Conservation (phyloP, 495 filamentous ascomycete genomes). For the Lepraria neglecta region DNA sequence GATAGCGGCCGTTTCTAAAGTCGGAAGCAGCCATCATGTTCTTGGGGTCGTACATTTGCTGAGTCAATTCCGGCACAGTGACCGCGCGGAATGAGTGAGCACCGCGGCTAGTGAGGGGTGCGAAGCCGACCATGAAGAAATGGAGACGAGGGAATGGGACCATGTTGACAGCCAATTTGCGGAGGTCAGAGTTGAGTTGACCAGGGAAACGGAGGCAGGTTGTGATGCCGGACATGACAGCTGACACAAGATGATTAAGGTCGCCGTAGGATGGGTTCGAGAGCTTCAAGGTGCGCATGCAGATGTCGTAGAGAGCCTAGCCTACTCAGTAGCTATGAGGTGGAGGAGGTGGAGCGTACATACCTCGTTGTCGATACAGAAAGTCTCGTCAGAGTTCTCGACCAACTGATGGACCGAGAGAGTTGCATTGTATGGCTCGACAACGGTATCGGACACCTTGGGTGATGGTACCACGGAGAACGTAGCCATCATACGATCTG, state of each 20-base stretch:
- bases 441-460: conserved; percentile 99
- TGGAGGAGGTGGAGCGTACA: conserved; percentile 17
- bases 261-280: conserved; percentile 97
- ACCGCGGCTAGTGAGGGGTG: conserved; percentile 94
- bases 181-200: conserved; percentile 99
- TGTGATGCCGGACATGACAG: conserved; percentile 99
- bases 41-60: conserved; percentile 99
- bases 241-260: conserved; percentile 98
- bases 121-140: conserved; percentile 99
- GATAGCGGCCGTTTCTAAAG: conserved; percentile 99
- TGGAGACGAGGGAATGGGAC: conserved; percentile 99
- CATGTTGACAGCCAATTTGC: conserved; percentile 99
- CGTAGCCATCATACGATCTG: conserved; percentile 99
- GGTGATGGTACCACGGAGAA: conserved; percentile 99
- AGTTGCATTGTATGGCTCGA: conserved; percentile 99
- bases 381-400: conserved; percentile 99
- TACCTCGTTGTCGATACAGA: conserved; percentile 99
- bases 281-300: conserved; percentile 99
- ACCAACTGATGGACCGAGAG: conserved; percentile 99
- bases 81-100: conserved; percentile 94
- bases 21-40: conserved; percentile 99
- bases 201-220: conserved; percentile 98
- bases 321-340: conserved; percentile 26
- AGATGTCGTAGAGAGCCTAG: conserved; percentile 96
- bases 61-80: conserved; percentile 95